phyloP scores from a whole-genome alignment of 2,329 filamentous ascomycete genomes.

The Cryphonectria radicalis region DNA sequence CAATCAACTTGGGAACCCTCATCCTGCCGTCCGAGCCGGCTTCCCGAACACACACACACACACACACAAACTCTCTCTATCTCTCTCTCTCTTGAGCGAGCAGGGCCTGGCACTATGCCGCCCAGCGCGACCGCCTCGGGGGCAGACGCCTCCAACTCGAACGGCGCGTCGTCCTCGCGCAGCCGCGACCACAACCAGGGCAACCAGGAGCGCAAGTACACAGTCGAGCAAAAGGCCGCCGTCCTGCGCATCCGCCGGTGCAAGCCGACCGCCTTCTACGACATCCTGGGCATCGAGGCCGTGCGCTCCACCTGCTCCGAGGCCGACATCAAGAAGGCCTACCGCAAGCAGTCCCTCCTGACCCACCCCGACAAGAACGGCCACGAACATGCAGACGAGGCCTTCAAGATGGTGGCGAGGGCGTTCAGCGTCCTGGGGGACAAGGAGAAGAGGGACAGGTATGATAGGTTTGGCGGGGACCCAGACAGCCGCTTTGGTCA shows the following conservation, averaged over 20 bases:
- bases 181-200: conserved; percentile 75
- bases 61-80: too few species aligned
- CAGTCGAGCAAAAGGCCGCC: conserved; percentile 86
- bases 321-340: conserved; percentile 94
- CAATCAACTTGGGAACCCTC: conserved; percentile 4
- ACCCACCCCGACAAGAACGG: conserved; percentile 99
- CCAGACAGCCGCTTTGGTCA: conserved; percentile 84
- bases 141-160: conserved; percentile 49
- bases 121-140: conserved; percentile 58
- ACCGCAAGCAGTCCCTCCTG: conserved; percentile 88
- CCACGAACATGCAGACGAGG: conserved; percentile 92
- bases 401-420: conserved; percentile 96
- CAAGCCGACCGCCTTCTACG: conserved; percentile 87
- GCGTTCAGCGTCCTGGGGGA: conserved; percentile 94
- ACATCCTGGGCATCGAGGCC: conserved; percentile 78
- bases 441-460: conserved; percentile 88
- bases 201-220: conserved; percentile 77
- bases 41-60: background rate
- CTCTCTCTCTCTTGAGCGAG: background rate
- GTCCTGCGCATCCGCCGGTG: conserved; percentile 89
- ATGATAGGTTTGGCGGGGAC: conserved; percentile 87
- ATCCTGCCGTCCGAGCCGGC: conserved; percentile 1
- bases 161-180: conserved; percentile 43
- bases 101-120: conserved; percentile 39
- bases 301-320: conserved; percentile 71